Conservation (phyloP, 225 moss, liverwort and hornwort genomes). For the Polytrichum formosum region DNA sequence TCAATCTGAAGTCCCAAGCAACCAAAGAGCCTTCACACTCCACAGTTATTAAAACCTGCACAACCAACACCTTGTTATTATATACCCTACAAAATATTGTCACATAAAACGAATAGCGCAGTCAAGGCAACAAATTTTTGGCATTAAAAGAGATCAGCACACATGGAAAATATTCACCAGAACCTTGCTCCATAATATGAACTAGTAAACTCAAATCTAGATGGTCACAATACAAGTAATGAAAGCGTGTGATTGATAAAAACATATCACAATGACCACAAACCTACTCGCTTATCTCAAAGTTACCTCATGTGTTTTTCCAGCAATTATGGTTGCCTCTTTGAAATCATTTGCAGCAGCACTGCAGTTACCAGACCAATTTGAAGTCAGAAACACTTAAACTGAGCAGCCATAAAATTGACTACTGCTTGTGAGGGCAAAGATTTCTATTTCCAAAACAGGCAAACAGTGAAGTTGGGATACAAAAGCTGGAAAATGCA, state of each 20-base stretch:
- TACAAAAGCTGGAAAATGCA: slow-evolving; percentile 7
- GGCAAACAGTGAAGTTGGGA: background rate
- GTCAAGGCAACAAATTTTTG: too few relatives aligned
- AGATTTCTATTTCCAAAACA: slow-evolving; percentile 13
- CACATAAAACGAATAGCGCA: too few relatives aligned
- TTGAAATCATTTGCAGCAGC: slow-evolving; percentile 52
- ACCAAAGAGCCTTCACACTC: slow-evolving; percentile 75
- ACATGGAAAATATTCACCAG: background rate
- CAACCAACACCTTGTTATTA: background rate
- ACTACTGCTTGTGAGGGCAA: background rate
- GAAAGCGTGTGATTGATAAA: too few relatives aligned
- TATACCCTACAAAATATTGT: too few relatives aligned
- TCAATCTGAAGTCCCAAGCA: slow-evolving; percentile 95
- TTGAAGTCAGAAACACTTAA: slow-evolving; percentile 4
- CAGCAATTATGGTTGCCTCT: slow-evolving; percentile 75
- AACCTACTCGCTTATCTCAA: background rate
- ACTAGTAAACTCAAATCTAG: background rate
- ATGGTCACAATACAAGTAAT: too few relatives aligned
- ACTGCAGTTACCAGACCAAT: slow-evolving; percentile 28
- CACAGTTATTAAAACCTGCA: slow-evolving; percentile 73
- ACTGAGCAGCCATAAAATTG: slow-evolving; percentile 3
- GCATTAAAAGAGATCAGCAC: too few relatives aligned
- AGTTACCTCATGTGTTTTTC: slow-evolving; percentile 76
- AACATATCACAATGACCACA: background rate
- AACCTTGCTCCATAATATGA: background rate